phyloP scores from a whole-genome alignment of 768 basidiomycete genomes.

The Auricularia auricula-judae region DNA sequence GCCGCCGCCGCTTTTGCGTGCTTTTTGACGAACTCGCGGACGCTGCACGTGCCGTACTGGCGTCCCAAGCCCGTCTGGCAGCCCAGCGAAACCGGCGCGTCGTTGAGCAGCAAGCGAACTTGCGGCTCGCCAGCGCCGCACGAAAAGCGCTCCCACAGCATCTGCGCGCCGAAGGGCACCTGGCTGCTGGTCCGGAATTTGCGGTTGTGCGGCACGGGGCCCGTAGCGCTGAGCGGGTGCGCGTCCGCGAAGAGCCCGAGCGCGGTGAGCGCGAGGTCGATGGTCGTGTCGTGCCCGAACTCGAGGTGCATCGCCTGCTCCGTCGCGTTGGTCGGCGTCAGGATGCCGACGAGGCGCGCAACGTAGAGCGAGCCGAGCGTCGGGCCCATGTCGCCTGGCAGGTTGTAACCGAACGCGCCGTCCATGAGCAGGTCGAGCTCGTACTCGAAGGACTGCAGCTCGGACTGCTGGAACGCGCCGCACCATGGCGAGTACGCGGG shows the following conservation, averaged over 20 bases:
- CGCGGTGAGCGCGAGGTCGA: conserved; percentile 27
- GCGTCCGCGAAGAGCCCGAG: conserved; percentile 28
- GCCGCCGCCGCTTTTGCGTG: conserved; percentile 17
- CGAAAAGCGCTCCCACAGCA: conserved; percentile 32
- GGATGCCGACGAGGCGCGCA: conserved; percentile 25
- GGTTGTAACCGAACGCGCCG: conserved; percentile 26
- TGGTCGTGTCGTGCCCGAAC: conserved; percentile 32
- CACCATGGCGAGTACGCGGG: conserved; percentile 28
- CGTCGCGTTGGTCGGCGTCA: conserved; percentile 25
- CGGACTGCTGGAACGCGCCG: conserved; percentile 22
- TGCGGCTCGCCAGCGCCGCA: conserved; percentile 28
- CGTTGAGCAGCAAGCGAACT: conserved; percentile 32
- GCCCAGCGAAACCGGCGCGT: conserved; percentile 27
- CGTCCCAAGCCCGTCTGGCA: conserved; percentile 22
- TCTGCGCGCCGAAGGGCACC: conserved; percentile 32
- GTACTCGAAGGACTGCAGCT: conserved; percentile 29
- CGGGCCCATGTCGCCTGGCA: conserved; percentile 22
- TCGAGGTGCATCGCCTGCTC: conserved; percentile 28
- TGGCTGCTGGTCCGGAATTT: conserved; percentile 29
- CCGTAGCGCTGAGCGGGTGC: conserved; percentile 18
- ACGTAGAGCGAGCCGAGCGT: conserved; percentile 29
- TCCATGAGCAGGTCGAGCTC: conserved; percentile 30
- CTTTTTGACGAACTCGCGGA: conserved; percentile 22
- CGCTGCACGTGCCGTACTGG: conserved; percentile 26
- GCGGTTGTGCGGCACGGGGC: conserved; percentile 18